A percentile compares a stretch with the other conserved stretches of the same genome.
Conservation (phyloP, 106 monocot genomes). For the Allium sativum region DNA sequence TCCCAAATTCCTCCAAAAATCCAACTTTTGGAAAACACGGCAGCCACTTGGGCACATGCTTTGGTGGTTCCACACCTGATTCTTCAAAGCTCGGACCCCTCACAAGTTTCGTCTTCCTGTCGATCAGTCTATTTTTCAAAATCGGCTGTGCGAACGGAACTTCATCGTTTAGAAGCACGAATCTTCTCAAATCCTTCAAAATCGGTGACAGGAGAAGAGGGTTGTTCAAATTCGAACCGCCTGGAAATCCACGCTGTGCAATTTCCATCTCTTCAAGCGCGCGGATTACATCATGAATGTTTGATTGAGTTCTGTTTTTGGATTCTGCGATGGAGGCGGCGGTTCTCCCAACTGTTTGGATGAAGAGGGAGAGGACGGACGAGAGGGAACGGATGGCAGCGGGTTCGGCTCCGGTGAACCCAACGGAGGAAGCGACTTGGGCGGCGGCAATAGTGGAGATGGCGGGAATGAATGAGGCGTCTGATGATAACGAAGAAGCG, state of each 20-base stretch:
- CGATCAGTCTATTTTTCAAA: not conserved
- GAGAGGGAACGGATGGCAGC: slow-evolving; percentile 41
- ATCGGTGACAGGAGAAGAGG: slow-evolving; percentile 23
- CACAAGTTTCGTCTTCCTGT: no score
- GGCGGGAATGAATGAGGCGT: slow-evolving; percentile 12
- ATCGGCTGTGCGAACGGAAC: slow-evolving; percentile 45
- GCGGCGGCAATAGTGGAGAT: slow-evolving; percentile 37
- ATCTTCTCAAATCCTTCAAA: slow-evolving; percentile 23
- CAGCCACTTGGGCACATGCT: slow-evolving; percentile 60
- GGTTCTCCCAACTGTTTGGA: slow-evolving; percentile 19
- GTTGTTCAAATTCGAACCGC: slow-evolving; percentile 17
- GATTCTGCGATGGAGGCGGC: slow-evolving; percentile 30
- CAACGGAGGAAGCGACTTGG: slow-evolving; percentile 39
- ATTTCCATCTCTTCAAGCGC: slow-evolving; percentile 31
- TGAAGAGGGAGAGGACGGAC: slow-evolving; percentile 28
- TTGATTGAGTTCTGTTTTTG: slow-evolving; percentile 38
- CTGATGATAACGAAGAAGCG: not conserved
- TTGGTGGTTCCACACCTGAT: slow-evolving; percentile 16
- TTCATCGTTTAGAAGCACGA: slow-evolving; percentile 31
- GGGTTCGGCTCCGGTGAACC: slow-evolving; percentile 30
- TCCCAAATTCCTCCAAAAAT: not conserved
- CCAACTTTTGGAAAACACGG: slow-evolving; percentile 35
- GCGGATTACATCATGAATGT: slow-evolving; percentile 30
- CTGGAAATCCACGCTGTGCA: slow-evolving; percentile 25
- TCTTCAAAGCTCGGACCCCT: slow-evolving; percentile 12